phyloP scores from a whole-genome alignment of 352 stramenopile genomes.

The Globisporangium paroecandrum region DNA sequence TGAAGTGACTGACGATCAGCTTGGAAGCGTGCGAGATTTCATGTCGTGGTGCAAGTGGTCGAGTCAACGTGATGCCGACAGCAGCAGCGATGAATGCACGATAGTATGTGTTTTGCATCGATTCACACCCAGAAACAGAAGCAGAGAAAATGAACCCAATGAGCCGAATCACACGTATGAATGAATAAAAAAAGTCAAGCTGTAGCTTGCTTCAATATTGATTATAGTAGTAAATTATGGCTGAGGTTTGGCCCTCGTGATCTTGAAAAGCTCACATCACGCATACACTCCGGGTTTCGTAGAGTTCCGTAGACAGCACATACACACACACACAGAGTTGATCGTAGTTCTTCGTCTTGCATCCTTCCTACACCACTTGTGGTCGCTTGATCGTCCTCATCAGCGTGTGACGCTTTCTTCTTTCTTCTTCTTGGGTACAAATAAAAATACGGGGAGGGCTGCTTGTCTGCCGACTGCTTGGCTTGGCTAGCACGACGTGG shows the following conservation, averaged over 20 bases:
- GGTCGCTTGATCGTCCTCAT: not conserved
- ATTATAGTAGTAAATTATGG: not conserved
- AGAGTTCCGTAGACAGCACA: not conserved
- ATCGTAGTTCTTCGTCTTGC: not conserved
- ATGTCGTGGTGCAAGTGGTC: not conserved
- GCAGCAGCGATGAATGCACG: not conserved
- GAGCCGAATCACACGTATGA: not conserved
- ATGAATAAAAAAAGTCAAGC: not conserved
- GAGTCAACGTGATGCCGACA: not conserved
- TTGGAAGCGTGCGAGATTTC: not conserved
- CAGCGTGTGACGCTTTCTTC: not conserved
- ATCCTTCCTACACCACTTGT: not conserved
- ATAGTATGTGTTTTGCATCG: not conserved
- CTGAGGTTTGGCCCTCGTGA: not conserved
- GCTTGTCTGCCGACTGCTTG: not conserved
- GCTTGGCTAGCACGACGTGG: conserved; percentile 5
- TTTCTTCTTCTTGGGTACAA: conserved; percentile 3
- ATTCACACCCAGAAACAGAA: not conserved
- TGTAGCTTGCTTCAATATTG: not conserved
- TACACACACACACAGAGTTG: not conserved
- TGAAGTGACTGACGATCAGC: not conserved
- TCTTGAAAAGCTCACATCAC: not conserved
- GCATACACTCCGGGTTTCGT: not conserved
- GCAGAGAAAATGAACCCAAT: not conserved
- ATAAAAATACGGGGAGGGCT: conserved; percentile 1